Base-by-base conservation (phyloP, 768 basidiomycete species). In the Amanita jacksonii region DNA sequence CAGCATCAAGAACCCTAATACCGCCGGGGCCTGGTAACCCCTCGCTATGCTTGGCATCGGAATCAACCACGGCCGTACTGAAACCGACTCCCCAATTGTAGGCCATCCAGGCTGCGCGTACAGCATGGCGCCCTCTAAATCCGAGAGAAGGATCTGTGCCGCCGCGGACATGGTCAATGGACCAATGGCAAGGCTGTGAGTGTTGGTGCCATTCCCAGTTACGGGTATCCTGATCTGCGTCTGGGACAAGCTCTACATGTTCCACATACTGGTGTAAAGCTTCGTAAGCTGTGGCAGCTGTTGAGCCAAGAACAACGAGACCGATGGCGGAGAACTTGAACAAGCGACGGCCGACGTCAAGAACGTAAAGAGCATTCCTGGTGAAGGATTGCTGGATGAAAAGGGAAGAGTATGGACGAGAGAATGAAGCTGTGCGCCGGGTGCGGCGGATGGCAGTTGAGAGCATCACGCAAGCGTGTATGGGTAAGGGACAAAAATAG, bases 91-190 rank as follows among this genome's bases (percentile, higher is more conserved):
- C 77, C 79, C 83, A 83, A 49, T 81, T 65, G 46, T 75, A 69
- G 0, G 76, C 74, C 62, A 81, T 77, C 83, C 84, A 88, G 9
- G 85, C 81, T 23, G 73, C 70, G 25, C 85, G 77, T 1, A 82
- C 61, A 32, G 73, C 69, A 56, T 81, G 77, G 20, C 81, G 65
- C 16, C 70, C 81, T 52, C 63, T 66, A 54, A 74, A 69, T 2
- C 82, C 79, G 7, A 87, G 62, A n/a, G 63, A 73, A 3, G 79
- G 70, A 57, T 87, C 82, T n/a, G 85, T 87, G 37, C 85, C 85
- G 4, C 79, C 80, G 24, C 20, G 64, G 47, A 51, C 63, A 19
- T 57, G 41, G 38, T 76, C 68, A 18, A 72, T 77, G 6, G 77
- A 66, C 84, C 83, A 86, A 41, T 65, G 64, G n/a, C n/a, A n/a